phyloP scores from a whole-genome alignment of 352 stramenopile species.

The Phytophthora parvispora region DNA sequence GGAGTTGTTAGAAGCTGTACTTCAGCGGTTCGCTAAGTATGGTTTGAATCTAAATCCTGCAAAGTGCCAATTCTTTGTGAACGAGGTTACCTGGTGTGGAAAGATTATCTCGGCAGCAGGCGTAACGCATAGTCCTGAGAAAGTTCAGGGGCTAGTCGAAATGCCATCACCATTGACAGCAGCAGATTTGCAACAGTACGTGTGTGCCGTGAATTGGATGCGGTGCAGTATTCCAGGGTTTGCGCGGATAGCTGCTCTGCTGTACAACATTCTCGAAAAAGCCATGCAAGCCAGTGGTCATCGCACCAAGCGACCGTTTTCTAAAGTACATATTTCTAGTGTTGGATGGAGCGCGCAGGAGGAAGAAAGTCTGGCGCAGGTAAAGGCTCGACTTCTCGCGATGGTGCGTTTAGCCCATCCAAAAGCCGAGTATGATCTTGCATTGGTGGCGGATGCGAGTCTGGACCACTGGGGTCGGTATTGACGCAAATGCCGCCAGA shows the following conservation, averaged over 20 bases:
- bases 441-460: not conserved
- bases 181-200: not conserved
- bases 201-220: not conserved
- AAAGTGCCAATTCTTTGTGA: not conserved
- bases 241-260: not conserved
- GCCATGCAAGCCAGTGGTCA: not conserved
- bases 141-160: not conserved
- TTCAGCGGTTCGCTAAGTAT: not conserved
- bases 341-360: not conserved
- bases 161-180: not conserved
- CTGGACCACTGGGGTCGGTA: not conserved
- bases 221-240: not conserved
- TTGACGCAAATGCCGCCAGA: not conserved
- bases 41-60: not conserved
- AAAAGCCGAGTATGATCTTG: not conserved
- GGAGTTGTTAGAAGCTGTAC: not conserved
- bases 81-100: not conserved
- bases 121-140: not conserved
- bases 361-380: not conserved
- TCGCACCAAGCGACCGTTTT: not conserved
- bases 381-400: not conserved
- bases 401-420: not conserved
- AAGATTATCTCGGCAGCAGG: not conserved
- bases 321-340: not conserved
- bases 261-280: not conserved